Percentiles rank a stretch among this genome's conserved stretches.
Conservation (phyloP, 176 grass and related monocot species). For the Rhynchospora tenuis region DNA sequence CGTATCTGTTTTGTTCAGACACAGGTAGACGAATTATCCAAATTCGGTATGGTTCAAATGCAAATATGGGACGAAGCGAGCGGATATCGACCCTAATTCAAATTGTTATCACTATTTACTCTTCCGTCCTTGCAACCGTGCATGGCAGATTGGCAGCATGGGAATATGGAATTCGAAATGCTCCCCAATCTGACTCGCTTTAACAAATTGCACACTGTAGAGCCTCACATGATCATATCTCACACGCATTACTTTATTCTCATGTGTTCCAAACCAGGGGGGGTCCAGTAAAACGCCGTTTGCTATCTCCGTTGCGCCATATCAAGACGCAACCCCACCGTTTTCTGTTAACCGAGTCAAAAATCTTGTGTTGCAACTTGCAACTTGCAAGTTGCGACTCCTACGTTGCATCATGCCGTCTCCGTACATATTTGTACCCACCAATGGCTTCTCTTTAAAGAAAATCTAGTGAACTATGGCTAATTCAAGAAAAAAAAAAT, state of each 20-base stretch:
- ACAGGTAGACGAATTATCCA: no score
- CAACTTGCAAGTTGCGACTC: not conserved
- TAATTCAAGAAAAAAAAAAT: not conserved
- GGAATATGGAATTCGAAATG: no score
- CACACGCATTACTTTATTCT: not conserved
- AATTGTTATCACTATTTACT: no score
- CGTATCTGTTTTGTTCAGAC: no score
- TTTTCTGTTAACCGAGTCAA: constrained; percentile 8
- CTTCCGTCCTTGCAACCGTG: no score
- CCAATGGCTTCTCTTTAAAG: not conserved
- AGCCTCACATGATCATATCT: not conserved
- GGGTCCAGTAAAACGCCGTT: not conserved
- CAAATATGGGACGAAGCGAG: no score
- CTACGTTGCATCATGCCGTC: not conserved
- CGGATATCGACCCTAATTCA: no score
- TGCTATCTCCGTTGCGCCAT: not conserved
- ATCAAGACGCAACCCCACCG: not conserved
- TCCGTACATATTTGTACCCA: not conserved
- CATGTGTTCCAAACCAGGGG: not conserved
- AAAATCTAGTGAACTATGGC: not conserved
- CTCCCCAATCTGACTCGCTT: no score
- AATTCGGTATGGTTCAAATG: no score
- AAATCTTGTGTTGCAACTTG: not conserved
- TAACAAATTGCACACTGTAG: no score
- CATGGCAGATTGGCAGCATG: no score